Base-by-base conservation (phyloP, 2,329 filamentous ascomycete genomes). In the Penicillium fuscoglaucum region DNA sequence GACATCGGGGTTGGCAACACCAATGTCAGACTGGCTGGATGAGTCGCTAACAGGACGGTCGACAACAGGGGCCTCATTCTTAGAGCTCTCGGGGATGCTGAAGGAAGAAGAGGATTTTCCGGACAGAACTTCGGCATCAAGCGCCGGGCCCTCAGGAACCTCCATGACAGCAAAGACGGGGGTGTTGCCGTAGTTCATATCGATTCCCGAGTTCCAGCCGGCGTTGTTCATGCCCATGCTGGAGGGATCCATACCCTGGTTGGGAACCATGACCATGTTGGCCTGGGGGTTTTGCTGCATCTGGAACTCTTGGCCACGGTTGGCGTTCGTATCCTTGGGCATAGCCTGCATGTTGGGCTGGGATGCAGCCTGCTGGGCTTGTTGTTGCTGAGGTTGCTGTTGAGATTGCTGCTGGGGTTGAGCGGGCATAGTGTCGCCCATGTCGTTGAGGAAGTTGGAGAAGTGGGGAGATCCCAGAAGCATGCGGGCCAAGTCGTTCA, bases 181-280 rank as follows among this genome's bases (percentile, higher is more conserved):
- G 9, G 77, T 70, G 58, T 80, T 78, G 55, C 66, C 71, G 47
- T 70, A 78, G 65, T 75, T 79, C 63, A 78, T 74, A 41, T 80
- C 78, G 39, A 79, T 76, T 2, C 76, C 76, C 6, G 77, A 75
- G 63, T 78, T 78, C 77, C 78, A 81, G 24, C 75, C 73, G 43
- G 66, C 68, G 54, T 68, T 75, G 61, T 69, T 73, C 46, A 92
- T 74, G 68, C 85, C 83, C 67, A 95, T 82, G 77, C 87, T 85
- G 67, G 51, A 21, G 31, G 92, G 87, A 69, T 96, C 90, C 75
- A 92, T 81, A 52, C 79, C 82, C 66, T 90, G 87, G 76, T 96
- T 91, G 1, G 91, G 90, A 47, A 96, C 86, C 83, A 93, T 89
- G 58, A 89, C 86, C 83, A 96, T 90, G 70, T 87, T 87, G 64